Base-by-base conservation (phyloP, 2,329 filamentous ascomycete genomes). In the Lachnellula willkommii region DNA sequence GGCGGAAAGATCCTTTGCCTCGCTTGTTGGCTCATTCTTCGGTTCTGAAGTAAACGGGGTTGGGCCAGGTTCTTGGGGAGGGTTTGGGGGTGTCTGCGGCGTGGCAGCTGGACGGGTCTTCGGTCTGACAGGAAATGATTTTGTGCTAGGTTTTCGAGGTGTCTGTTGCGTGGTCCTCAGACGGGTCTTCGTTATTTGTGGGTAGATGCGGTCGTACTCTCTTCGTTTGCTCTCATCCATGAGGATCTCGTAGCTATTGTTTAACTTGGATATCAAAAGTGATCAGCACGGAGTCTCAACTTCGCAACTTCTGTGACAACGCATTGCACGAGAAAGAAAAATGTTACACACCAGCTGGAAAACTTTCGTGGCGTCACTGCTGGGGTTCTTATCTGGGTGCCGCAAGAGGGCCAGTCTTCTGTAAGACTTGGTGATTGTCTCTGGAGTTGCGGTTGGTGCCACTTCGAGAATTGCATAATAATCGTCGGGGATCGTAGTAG, bases 331-430 rank as follows among this genome's bases (percentile, higher is more conserved):
- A 32, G 28, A 32, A 32, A 32, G 3, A 40, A 1, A 40, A 17
- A 14, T 8, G n/a, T 12, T 40, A 40, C 17, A 17, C 17, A 40
- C 37, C 14, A 40, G 37, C 8, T 40, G 37, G n/a, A 40, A 40
- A 40, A 4, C 3, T 2, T 15, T n/a, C 15, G 37, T 40, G n/a
- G 37, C 61, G 56, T 67, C 59, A 37, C 39, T 47, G 14, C 56
- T 62, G 11, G 54, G 2, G 52, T 69, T 70, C 15, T 63, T 56
- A 54, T 71, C 69, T 12, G 68, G 68, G 59, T 72, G 68, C 28
- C 68, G 60, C 53, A 66, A 64, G 15, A 67, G 57, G 48, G 70
- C 70, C 55, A 71, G 61, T 17, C 63, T 58, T 52, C 49, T 65
- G 54, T 70, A 71, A 0, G 69, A 67, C 46, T 55, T 62, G 11